Conservation (phyloP, 768 basidiomycete genomes). For the Mycena galericulata region DNA sequence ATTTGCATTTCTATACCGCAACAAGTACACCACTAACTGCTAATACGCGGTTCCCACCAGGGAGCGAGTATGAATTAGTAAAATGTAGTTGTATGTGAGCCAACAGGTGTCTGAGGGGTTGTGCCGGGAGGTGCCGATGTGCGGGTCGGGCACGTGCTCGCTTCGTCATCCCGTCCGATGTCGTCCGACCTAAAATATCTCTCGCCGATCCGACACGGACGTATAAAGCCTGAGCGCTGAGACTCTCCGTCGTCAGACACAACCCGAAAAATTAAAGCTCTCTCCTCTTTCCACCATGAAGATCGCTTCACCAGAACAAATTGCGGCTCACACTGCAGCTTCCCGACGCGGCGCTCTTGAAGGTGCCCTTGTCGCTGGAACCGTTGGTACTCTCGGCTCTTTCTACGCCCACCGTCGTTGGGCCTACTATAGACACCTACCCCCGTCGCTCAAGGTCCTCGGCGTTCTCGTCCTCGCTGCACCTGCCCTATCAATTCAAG, state of each 20-base stretch:
- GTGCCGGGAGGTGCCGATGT: too few relatives aligned
- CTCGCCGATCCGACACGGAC: background rate
- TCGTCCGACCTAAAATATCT: too few relatives aligned
- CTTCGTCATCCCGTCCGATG: too few relatives aligned
- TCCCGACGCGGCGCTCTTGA: constrained; percentile 73
- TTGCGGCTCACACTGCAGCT: constrained; percentile 64
- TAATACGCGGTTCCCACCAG: too few relatives aligned
- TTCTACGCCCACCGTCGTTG: constrained; percentile 65
- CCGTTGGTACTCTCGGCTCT: constrained; percentile 63
- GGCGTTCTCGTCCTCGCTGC: constrained; percentile 72
- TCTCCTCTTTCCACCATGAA: constrained; percentile 19
- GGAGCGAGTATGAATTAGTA: too few relatives aligned
- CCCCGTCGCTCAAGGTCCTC: constrained; percentile 74
- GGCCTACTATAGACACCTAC: constrained; percentile 71
- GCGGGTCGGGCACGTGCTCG: too few relatives aligned
- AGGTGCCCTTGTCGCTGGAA: constrained; percentile 62
- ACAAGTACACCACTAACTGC: too few relatives aligned
- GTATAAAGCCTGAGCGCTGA: background rate
- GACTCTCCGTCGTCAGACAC: too few relatives aligned
- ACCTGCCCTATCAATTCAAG: constrained; percentile 75
- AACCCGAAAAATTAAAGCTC: background rate
- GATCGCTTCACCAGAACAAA: constrained; percentile 54
- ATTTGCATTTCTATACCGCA: too few relatives aligned
- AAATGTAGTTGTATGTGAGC: too few relatives aligned
- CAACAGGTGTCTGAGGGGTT: too few relatives aligned